A percentile compares a stretch with the other conserved stretches of the same genome.
These are phyloP conservation scores for Fomitopsis pulvina DNA, from an alignment of 768 basidiomycete genomes.

Conservation along the genomic window DNA sequence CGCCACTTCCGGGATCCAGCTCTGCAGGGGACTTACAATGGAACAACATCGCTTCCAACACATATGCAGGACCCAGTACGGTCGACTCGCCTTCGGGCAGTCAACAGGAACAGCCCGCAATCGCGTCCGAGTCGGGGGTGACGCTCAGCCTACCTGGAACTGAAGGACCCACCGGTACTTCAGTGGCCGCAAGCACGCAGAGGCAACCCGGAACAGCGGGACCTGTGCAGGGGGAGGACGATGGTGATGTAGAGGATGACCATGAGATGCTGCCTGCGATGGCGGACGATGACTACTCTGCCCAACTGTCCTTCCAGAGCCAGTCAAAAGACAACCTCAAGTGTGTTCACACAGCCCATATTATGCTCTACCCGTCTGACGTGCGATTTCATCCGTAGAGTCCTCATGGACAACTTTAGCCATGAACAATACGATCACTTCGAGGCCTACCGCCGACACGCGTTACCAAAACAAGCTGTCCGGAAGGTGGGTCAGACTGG, in stretches of 20 bases:
- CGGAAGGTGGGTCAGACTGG: conserved; percentile 47
- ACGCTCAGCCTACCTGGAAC: conserved; percentile 18
- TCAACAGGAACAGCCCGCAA: conserved; percentile 1
- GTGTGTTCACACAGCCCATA: conserved; percentile 38
- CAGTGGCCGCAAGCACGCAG: conserved; percentile 2
- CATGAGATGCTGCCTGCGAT: conserved; percentile 77
- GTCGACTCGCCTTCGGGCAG: neutral
- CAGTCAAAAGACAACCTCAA: conserved; percentile 86
- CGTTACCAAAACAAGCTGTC: conserved; percentile 76
- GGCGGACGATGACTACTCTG: conserved; percentile 87
- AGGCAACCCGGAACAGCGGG: conserved; percentile 12
- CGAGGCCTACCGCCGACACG: conserved; percentile 81
- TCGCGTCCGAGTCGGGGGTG: conserved; percentile 7
- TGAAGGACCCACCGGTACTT: conserved; percentile 4
- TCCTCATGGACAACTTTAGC: conserved; percentile 85
- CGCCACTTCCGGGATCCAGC: conserved; percentile 10
- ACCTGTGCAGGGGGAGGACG: conserved; percentile 28
- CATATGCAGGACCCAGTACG: neutral
- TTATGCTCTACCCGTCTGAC: neutral
- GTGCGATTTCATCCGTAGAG: conserved; percentile 34
- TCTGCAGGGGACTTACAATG: conserved; percentile 14
- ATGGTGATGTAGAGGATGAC: conserved; percentile 60
- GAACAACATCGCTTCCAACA: neutral
- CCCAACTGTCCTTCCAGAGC: conserved; percentile 76
- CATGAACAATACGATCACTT: conserved; percentile 83